Evolutionary conservation across 768 basidiomycete genomes (phyloP).

Genomic region (Suillus bovinus): DNA sequence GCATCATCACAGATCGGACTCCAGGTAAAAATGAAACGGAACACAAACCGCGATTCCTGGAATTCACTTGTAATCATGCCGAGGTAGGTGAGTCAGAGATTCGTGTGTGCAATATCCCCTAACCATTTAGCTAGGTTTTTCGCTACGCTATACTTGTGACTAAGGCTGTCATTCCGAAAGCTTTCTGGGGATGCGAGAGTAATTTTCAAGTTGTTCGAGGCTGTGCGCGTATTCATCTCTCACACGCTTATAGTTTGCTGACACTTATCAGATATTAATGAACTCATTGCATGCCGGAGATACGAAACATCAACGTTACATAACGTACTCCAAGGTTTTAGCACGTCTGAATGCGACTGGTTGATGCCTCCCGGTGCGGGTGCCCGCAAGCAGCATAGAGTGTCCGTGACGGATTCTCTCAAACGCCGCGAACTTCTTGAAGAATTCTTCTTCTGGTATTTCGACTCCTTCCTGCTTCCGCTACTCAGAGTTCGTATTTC

Average conservation of each 20-base stretch:
- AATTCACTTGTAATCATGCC: constrained; percentile 65
- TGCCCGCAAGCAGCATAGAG: constrained; percentile 43
- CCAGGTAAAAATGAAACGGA: constrained; percentile 46
- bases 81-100: constrained; percentile 47
- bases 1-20: constrained; percentile 44
- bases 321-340: constrained; percentile 72
- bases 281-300: constrained; percentile 75
- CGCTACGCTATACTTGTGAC: constrained; percentile 63
- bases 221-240: constrained; percentile 41
- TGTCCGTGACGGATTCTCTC: constrained; percentile 62
- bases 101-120: constrained; percentile 32
- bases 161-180: constrained; percentile 66
- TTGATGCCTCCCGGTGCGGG: constrained; percentile 48
- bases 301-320: constrained; percentile 83
- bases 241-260: not conserved
- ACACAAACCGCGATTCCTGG: constrained; percentile 74
- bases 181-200: constrained; percentile 72
- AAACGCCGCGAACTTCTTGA: constrained; percentile 82
- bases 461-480: constrained; percentile 80
- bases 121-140: constrained; percentile 52
- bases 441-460: constrained; percentile 94
- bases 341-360: constrained; percentile 79
- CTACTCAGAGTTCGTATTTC: constrained; percentile 61
- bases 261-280: constrained; percentile 57
- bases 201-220: constrained; percentile 63